Evolutionary conservation across 2,329 filamentous ascomycete genomes (phyloP).

Genomic region (Ramularia endophylla): DNA sequence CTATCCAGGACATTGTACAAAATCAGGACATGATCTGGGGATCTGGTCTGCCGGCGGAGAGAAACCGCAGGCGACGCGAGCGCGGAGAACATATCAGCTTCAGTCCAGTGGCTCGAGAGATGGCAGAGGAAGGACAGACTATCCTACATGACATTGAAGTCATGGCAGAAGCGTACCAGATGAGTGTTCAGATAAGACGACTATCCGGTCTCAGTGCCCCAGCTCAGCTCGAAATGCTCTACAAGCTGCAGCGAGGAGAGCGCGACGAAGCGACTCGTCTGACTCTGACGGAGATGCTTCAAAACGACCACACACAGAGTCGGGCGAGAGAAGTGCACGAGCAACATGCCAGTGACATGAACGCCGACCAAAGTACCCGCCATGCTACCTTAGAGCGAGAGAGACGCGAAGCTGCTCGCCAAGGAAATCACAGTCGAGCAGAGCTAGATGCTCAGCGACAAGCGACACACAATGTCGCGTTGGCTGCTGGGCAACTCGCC

Average conservation of each 20-base stretch:
- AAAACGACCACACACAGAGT: conserved; percentile 12
- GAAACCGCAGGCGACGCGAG: conserved; percentile 13
- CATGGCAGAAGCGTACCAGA: conserved; percentile 28
- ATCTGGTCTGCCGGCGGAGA: conserved; percentile 14
- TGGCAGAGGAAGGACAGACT: conserved; percentile 7
- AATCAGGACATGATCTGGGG: conserved; percentile 12
- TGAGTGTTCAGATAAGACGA: conserved; percentile 22
- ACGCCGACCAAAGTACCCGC: conserved; percentile 1
- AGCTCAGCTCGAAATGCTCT: conserved; percentile 24
- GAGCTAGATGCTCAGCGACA: conserved; percentile 26
- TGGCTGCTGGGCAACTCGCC: conserved; percentile 25
- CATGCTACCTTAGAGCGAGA: conserved; percentile 7
- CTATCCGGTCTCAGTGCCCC: conserved; percentile 16
- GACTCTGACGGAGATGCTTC: conserved; percentile 21
- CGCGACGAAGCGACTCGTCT: conserved; percentile 17
- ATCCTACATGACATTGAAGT: conserved; percentile 23
- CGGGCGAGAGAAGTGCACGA: conserved; percentile 17
- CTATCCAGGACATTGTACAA: conserved; percentile 8
- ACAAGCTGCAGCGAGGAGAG: conserved; percentile 23
- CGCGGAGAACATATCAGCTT: conserved; percentile 15
- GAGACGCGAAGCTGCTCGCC: conserved; percentile 18
- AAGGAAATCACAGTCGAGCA: conserved; percentile 24
- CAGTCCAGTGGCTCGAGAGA: conserved; percentile 9
- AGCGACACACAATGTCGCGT: conserved; percentile 20
- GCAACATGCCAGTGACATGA: conserved; percentile 6